These are phyloP conservation scores for Exserohilum turcica DNA, from an alignment of 2,329 filamentous ascomycete genomes.

Conservation along the genomic window DNA sequence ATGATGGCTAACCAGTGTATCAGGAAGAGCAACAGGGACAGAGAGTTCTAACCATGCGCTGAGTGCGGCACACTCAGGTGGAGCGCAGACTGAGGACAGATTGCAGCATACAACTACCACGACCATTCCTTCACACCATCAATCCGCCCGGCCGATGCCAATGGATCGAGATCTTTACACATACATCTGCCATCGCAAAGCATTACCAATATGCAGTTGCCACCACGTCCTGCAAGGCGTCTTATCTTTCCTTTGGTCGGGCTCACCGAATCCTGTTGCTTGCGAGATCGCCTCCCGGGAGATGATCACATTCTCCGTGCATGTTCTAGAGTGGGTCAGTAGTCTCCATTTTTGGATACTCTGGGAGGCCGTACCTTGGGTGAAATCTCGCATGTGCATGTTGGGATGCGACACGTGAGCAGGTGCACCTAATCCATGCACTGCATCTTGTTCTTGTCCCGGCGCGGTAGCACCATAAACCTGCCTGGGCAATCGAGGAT, in stretches of 20 bases:
- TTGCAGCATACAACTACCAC: too few species aligned
- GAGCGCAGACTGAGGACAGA: not conserved
- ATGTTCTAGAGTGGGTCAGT: not conserved
- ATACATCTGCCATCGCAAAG: too few species aligned
- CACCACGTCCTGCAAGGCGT: not conserved
- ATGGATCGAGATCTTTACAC: too few species aligned
- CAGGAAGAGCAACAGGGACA: too few species aligned
- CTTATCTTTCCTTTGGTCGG: not conserved
- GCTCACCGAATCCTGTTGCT: not conserved
- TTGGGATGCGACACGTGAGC: not conserved
- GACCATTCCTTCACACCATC: too few species aligned
- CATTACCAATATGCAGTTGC: not conserved
- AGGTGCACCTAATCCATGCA: not conserved
- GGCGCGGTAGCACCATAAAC: not conserved
- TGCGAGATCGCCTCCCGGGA: not conserved
- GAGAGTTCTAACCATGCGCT: not conserved
- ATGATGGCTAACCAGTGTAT: not conserved
- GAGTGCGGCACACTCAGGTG: not conserved
- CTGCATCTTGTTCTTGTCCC: not conserved
- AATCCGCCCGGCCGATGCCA: too few species aligned
- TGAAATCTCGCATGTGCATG: not conserved
- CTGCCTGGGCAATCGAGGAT: too few species aligned
- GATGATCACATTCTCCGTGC: not conserved
- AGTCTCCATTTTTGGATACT: not conserved
- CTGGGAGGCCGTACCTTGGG: not conserved